Evolutionary conservation across 345 rosid genomes (phyloP).

Genomic region (Eucalyptus grandis): DNA sequence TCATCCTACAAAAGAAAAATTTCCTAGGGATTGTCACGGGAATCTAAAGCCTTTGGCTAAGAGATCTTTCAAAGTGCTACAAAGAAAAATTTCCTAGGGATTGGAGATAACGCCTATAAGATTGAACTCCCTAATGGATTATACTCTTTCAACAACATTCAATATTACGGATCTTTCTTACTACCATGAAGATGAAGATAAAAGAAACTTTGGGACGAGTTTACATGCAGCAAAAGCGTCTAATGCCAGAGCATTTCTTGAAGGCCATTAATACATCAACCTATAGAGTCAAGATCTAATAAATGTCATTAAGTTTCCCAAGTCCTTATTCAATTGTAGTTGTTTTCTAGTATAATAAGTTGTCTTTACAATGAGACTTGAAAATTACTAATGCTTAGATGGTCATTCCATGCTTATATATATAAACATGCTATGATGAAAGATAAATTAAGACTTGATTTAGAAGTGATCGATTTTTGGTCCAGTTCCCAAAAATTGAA

Average conservation of each 20-base stretch:
- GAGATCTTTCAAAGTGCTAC: not conserved
- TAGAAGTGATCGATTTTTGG: fast-evolving
- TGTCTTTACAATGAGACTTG: not conserved
- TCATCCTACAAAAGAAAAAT: too few species aligned
- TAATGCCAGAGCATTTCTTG: not conserved
- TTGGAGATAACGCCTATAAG: not conserved
- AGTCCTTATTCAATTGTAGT: not conserved
- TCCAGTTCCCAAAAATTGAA: fast-evolving
- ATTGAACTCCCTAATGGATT: not conserved
- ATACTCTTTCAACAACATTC: not conserved
- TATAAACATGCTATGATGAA: too few species aligned
- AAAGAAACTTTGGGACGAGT: not conserved
- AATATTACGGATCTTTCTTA: not conserved
- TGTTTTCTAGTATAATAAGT: too few species aligned
- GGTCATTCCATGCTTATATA: not conserved
- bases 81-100: too few species aligned
- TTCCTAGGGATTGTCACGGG: not conserved
- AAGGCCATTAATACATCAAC: not conserved
- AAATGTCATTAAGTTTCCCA: not conserved
- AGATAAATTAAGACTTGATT: too few species aligned
- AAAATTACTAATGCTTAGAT: not conserved
- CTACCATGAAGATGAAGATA: not conserved
- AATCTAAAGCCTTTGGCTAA: not conserved
- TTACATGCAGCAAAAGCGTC: fast-evolving
- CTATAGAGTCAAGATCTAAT: too few species aligned